Evolutionary conservation across 2,329 filamentous ascomycete genomes (phyloP), one percentile per base, ranked within the genome.

Genomic region (Leptographium lundbergii): DNA sequence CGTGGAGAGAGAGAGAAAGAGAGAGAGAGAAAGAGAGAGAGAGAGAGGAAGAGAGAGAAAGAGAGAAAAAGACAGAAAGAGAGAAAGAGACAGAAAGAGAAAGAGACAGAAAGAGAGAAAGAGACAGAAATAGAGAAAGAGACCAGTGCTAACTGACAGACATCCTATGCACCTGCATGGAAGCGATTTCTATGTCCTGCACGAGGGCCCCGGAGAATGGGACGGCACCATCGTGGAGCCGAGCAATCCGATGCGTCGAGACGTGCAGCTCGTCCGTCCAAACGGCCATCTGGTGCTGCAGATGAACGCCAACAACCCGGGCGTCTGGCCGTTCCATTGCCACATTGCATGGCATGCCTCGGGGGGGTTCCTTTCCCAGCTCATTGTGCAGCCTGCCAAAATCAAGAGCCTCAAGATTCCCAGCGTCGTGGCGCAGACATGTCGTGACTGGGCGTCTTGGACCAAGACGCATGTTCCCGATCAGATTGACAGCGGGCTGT

Each of bases 341-440:
- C 78, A 81, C 68, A 77, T 80, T 56, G 76, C 75, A 4, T 84
- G 80, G 80, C 81, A 84, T 65, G 45, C 56, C 25, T 45, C 56
- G 3, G 56, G 53, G 19, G 56, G 56, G 2, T 50, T 58, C 2
- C 48, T 50, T 36, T 47, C 53, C 50, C 56, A 58, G 56, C 14
- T 58, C 34, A 24, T 58, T 6, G 56, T 39, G 36, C 36, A 39
- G 36, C 36, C 36, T 13, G 14, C 2, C 36, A 39, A 56, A 36
- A 17, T 39, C 36, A 4, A 39, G 36, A 9, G 3, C 13, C 14
- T 39, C 36, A 17, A 39, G 36, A 39, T 39, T 13, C 36, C 36
- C 36, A 39, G 36, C 36, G 14, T 39, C 36, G 17, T 39, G 36
- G 36, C 36, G 4, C 36, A 39, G 36, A 39, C 36, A 10, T 39